phyloP scores from a whole-genome alignment of 305 asterid genomes.

The Solanum hybrid region DNA sequence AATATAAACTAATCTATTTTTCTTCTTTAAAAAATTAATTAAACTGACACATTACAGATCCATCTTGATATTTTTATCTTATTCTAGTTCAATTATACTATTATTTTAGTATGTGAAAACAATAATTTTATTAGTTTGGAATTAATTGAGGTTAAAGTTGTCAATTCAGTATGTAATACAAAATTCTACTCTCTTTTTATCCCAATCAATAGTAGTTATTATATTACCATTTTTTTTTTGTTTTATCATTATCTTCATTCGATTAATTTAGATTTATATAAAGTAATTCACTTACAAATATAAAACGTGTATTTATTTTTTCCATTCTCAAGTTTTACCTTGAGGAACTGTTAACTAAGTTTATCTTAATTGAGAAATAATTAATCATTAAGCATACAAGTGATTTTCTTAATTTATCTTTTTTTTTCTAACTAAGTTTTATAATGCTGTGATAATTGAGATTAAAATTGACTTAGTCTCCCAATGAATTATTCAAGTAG shows the following conservation, averaged over 20 bases:
- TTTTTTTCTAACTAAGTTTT: not conserved
- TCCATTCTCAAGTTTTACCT: not conserved
- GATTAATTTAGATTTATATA: not conserved
- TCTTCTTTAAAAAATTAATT: not conserved
- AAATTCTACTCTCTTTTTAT: not conserved
- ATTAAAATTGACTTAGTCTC: not conserved
- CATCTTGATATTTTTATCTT: not conserved
- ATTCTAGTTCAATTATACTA: not conserved
- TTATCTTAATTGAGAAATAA: not conserved
- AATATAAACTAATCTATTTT: not conserved
- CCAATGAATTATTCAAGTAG: not conserved
- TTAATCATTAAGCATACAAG: not conserved
- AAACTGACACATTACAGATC: not conserved
- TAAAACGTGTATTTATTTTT: not conserved
- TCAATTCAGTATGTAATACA: not conserved
- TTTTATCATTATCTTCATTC: not conserved
- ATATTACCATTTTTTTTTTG: not conserved
- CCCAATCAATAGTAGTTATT: not conserved
- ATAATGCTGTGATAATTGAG: not conserved
- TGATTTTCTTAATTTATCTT: not conserved
- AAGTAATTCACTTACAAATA: not conserved
- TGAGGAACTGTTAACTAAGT: not conserved
- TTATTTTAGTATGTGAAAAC: not conserved
- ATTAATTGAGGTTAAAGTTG: not conserved
- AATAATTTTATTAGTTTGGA: not conserved